These are phyloP conservation scores for Kandelia obovata DNA, from an alignment of 345 rosid genomes.

Conservation along the genomic window DNA sequence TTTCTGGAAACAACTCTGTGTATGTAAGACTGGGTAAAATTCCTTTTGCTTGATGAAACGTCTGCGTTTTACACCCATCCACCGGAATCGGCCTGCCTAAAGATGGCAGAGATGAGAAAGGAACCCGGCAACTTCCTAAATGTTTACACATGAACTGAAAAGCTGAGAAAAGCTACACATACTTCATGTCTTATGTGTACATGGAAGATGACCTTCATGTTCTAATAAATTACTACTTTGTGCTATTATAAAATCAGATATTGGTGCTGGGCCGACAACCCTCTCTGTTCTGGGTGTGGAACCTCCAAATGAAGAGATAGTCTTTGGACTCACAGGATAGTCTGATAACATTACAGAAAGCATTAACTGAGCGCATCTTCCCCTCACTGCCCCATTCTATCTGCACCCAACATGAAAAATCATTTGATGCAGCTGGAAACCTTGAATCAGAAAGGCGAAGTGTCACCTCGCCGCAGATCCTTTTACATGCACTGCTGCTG, in stretches of 20 bases:
- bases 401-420: constrained; percentile 87
- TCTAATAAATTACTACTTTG: constrained; percentile 1
- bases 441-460: constrained; percentile 43
- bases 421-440: constrained; percentile 39
- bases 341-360: constrained; percentile 69
- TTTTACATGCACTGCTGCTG: constrained; percentile 33
- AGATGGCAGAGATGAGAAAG: neutral
- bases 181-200: constrained; percentile 12
- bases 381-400: constrained; percentile 75
- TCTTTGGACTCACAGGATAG: constrained; percentile 63
- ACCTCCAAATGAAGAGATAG: constrained; percentile 71
- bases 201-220: neutral
- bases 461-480: constrained; percentile 81
- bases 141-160: constrained; percentile 9
- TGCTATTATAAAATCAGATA: constrained; percentile 13
- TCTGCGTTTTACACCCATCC: neutral
- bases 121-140: neutral
- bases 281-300: constrained; percentile 42
- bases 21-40: neutral
- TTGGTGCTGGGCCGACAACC: constrained; percentile 34
- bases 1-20: too few relatives aligned
- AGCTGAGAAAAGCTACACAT: constrained; percentile 17
- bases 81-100: neutral
- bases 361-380: constrained; percentile 40
- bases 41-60: neutral